Evolutionary conservation across 2,329 filamentous ascomycete genomes (phyloP), one percentile per base, ranked within the genome.

Genomic region (Leptographium procerum): DNA sequence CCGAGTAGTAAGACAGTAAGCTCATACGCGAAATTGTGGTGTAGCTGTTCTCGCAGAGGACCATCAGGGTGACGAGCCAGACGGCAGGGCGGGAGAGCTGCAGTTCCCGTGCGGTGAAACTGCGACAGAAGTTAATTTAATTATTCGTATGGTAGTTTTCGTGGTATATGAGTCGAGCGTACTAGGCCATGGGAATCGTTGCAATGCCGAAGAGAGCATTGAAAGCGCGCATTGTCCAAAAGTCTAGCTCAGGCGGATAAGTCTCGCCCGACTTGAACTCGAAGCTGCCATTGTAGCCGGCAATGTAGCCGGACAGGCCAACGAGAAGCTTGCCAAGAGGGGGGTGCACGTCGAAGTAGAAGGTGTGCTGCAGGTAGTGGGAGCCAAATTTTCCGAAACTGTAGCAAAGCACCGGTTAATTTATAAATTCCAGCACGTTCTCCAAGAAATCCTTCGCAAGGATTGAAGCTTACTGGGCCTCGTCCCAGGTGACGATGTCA

Each of bases 241-340:
- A 99, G 78, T 99, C 87, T 69, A 99, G 80, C 68, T 97, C 90
- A 65, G 86, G 84, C 13, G 94, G 94, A 71, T 99, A 99, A 57
- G 83, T 91, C 69, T 97, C 94, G 70, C 94, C 94, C 57, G 92
- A 97, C 75, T 99, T 99, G 82, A 99, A 99, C 70, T 99, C 94
- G 74, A 99, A 99, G 4, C 92, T 95, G 60, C 94, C 94, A 77
- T 99, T 99, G 79, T 99, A 99, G 64, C 92, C 92, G 65, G 92
- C 95, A 61, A 99, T 81, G 69, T 95, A 95, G 70, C 94, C 94
- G 8, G 94, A 97, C 56, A 99, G 81, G 62, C 94, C 94, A 66
- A 99, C 92, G 59, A 99, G 85, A 84, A 99, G 97, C 79, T 99
- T 99, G 70, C 94, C 94, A 61, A 99, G 84, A 57, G 94, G 94